These are phyloP conservation scores for Graphium sp. DNA, from an alignment of 2,329 filamentous ascomycete species.

Conservation along the genomic window DNA sequence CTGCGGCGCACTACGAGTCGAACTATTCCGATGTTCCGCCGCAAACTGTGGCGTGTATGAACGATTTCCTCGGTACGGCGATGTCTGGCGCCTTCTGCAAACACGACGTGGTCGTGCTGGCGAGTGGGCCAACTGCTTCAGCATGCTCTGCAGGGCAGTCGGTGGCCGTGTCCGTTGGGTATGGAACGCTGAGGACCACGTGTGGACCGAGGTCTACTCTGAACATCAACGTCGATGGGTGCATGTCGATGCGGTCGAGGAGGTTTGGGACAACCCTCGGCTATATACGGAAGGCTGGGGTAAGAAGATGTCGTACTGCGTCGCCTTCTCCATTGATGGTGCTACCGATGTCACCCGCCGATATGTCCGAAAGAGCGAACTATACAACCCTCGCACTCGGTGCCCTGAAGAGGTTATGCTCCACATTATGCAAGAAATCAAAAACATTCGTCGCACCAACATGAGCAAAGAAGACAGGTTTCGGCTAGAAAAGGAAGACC, in stretches of 20 bases:
- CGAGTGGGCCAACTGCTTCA: constrained; percentile 98
- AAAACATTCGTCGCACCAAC: constrained; percentile 65
- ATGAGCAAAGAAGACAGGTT: constrained; percentile 76
- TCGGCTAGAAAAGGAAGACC: constrained; percentile 64
- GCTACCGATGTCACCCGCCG: constrained; percentile 49
- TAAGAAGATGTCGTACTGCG: constrained; percentile 92
- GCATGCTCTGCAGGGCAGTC: constrained; percentile 89
- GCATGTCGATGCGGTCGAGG: constrained; percentile 91
- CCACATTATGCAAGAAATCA: constrained; percentile 86
- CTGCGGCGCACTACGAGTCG: constrained; percentile 71
- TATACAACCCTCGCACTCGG: constrained; percentile 57
- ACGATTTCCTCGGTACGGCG: constrained; percentile 84
- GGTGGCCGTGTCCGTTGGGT: constrained; percentile 89
- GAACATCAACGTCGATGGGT: constrained; percentile 88
- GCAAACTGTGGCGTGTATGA: constrained; percentile 62
- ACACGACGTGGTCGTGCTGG: constrained; percentile 74
- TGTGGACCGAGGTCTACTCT: constrained; percentile 96
- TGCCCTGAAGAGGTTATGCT: constrained; percentile 82
- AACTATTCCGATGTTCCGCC: constrained; percentile 77
- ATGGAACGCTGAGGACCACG: constrained; percentile 94
- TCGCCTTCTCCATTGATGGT: constrained; percentile 88
- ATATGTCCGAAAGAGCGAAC: constrained; percentile 55
- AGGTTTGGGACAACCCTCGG: constrained; percentile 84
- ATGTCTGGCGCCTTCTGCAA: constrained; percentile 84
- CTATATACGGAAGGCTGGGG: constrained; percentile 91